Evolutionary conservation across 257 asterid species (phyloP).

Genomic region (Schizonepeta tenuifolia): DNA sequence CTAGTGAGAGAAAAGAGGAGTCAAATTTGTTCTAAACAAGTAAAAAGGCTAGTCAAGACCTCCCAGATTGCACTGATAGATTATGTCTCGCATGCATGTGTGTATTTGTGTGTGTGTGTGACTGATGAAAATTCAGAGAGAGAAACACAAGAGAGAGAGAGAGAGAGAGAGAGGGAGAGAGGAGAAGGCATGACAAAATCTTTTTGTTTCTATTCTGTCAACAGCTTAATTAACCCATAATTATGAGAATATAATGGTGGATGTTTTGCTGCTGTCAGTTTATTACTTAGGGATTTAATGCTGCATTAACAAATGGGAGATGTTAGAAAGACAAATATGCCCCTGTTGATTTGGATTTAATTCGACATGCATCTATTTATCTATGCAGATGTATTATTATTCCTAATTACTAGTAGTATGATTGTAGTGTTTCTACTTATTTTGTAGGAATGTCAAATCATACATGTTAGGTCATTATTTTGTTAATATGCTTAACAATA

Average conservation of each 20-base stretch:
- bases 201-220: slow-evolving; percentile 29
- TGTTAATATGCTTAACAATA: no score
- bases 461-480: no score
- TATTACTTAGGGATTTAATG: background rate
- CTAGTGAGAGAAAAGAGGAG: slow-evolving; percentile 72
- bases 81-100: slow-evolving; percentile 53
- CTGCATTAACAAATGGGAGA: slow-evolving; percentile 2
- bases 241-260: slow-evolving; percentile 49
- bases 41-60: slow-evolving; percentile 48
- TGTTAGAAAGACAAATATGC: slow-evolving; percentile 10
- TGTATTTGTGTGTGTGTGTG: slow-evolving; percentile 18
- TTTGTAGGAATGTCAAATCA: no score
- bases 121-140: background rate
- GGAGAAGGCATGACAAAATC: background rate
- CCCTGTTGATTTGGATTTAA: background rate
- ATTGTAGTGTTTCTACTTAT: no score
- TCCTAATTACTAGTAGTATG: no score
- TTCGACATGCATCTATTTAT: no score
- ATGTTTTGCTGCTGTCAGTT: slow-evolving; percentile 38
- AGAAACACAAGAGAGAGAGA: slow-evolving; percentile 8
- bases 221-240: slow-evolving; percentile 27
- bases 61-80: slow-evolving; percentile 42
- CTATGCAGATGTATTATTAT: no score
- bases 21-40: slow-evolving; percentile 48
- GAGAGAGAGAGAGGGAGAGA: slow-evolving; percentile 20